A percentile compares a stretch with the other conserved stretches of the same genome.
Evolutionary conservation across 1,284 basidiomycete genomes (phyloP).

Genomic region (Pterulicium gracile): DNA sequence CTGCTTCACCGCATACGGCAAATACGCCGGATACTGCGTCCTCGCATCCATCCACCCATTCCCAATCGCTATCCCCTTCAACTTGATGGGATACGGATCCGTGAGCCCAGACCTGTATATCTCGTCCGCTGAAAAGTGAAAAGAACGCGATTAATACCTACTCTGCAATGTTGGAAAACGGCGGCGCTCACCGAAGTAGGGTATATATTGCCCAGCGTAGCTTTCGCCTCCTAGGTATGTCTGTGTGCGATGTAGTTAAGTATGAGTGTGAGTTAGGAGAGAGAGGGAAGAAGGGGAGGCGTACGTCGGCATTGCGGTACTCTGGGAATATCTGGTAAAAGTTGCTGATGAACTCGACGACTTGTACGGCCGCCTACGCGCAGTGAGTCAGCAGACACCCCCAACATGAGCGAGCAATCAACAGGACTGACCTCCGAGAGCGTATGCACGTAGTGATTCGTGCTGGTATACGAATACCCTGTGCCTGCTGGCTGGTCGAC

Average conservation of each 20-base stretch:
- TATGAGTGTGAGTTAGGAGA: conserved; percentile 8
- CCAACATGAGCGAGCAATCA: too few relatives aligned
- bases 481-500: conserved; percentile 98
- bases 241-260: too few relatives aligned
- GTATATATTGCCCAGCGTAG: conserved; percentile 98
- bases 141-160: conserved; percentile 2
- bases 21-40: conserved; percentile 83
- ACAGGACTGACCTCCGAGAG: conserved; percentile 52
- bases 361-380: conserved; percentile 71
- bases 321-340: conserved; percentile 93
- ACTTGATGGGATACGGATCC: too few relatives aligned
- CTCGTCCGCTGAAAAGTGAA: conserved; percentile 53
- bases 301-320: conserved; percentile 71
- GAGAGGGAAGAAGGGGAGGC: conserved; percentile 24
- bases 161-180: conserved; percentile 8
- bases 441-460: conserved; percentile 78
- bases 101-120: conserved; percentile 55
- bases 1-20: conserved; percentile 79
- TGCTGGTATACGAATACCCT: conserved; percentile 84
- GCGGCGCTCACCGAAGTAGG: conserved; percentile 67
- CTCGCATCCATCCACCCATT: conserved; percentile 96
- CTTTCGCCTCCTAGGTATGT: conserved; percentile 91
- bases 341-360: conserved; percentile 77
- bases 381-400: not conserved
- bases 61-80: conserved; percentile 85